A percentile compares a stretch with the other conserved stretches of the same genome.
Conservation (phyloP, 345 rosid genomes). For the Syzygium grande region DNA sequence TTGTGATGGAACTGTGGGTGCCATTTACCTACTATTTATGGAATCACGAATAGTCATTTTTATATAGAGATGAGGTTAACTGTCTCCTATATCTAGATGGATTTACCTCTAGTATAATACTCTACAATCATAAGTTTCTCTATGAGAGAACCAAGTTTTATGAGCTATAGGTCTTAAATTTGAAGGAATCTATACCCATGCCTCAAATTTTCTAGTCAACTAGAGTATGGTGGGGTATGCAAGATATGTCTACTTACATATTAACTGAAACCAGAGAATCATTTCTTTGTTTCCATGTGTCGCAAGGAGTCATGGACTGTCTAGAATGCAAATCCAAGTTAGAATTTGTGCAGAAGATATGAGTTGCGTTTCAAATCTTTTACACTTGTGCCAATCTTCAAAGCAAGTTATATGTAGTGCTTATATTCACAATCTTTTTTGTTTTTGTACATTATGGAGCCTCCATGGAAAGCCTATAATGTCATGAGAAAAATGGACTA, state of each 20-base stretch:
- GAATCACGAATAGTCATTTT: not conserved
- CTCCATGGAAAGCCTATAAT: conserved; percentile 88
- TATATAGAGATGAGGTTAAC: not conserved
- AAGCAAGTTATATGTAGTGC: not conserved
- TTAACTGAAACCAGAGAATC: not conserved
- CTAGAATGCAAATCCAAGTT: conserved; percentile 86
- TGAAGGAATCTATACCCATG: not conserved
- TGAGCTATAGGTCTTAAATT: not conserved
- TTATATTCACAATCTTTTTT: not conserved
- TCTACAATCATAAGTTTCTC: not conserved
- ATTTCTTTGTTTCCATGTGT: not conserved
- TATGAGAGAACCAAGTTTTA: not conserved
- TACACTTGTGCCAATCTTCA: not conserved
- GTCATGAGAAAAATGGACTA: conserved; percentile 84
- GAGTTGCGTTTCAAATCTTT: conserved; percentile 2
- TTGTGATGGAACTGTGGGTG: conserved; percentile 87
- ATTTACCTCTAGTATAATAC: not conserved
- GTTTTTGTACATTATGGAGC: conserved; percentile 69
- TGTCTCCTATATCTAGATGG: not conserved
- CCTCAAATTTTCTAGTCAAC: not conserved
- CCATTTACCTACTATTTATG: not conserved
- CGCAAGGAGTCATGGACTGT: conserved; percentile 91
- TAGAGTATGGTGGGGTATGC: not conserved
- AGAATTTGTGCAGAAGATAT: conserved; percentile 91
- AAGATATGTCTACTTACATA: not conserved